phyloP scores from a whole-genome alignment of 2,329 filamentous ascomycete genomes.

The Herpotrichia juniperi region DNA sequence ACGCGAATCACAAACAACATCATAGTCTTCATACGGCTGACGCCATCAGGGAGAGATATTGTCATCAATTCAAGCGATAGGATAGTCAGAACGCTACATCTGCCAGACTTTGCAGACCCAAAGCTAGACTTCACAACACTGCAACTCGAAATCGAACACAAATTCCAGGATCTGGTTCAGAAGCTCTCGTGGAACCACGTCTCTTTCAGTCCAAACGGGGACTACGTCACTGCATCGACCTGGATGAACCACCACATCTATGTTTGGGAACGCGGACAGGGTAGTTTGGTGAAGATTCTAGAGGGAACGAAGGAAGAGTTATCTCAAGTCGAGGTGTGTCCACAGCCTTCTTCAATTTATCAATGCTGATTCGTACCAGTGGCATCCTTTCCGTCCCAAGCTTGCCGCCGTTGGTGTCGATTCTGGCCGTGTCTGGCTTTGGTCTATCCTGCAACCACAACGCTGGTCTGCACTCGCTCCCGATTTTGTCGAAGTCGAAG shows the following conservation, averaged over 20 bases:
- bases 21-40: conserved; percentile 85
- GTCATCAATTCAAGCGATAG: conserved; percentile 94
- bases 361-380: conserved; percentile 48
- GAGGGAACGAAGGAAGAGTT: conserved; percentile 97
- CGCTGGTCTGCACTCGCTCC: conserved; percentile 97
- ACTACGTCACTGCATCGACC: conserved; percentile 95
- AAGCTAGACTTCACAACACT: conserved; percentile 84
- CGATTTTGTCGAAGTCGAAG: conserved; percentile 96
- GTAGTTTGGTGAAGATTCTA: conserved; percentile 93
- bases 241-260: conserved; percentile 99
- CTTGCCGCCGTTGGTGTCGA: conserved; percentile 92
- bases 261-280: conserved; percentile 94
- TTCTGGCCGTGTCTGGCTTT: conserved; percentile 91
- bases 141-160: conserved; percentile 91
- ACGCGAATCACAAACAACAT: conserved; percentile 86
- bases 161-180: conserved; percentile 98
- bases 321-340: conserved; percentile 75
- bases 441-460: conserved; percentile 93
- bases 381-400: conserved; percentile 88
- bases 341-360: neutral
- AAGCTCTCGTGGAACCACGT: conserved; percentile 96
- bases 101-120: conserved; percentile 71
- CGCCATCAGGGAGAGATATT: conserved; percentile 81
- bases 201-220: conserved; percentile 89
- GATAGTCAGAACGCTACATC: conserved; percentile 88